These are phyloP conservation scores for Polytrichum commune DNA, from an alignment of 225 moss, liverwort and hornwort species.

Conservation along the genomic window DNA sequence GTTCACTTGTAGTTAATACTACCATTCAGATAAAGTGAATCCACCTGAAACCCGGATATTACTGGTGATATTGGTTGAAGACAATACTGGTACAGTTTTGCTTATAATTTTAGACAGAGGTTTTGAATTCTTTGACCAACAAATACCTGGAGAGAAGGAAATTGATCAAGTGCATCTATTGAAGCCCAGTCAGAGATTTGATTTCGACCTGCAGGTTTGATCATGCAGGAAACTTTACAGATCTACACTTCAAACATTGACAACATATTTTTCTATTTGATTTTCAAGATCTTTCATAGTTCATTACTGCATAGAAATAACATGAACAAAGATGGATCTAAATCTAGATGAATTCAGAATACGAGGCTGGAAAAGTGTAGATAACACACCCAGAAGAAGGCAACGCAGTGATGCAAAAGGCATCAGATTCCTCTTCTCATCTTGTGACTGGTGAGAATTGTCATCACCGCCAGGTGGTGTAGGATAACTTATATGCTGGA, in stretches of 20 bases:
- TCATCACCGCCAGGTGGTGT: slow-evolving; percentile 15
- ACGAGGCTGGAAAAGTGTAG: background rate
- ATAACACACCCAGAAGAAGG: slow-evolving; percentile 70
- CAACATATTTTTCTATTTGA: background rate
- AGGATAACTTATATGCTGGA: slow-evolving; percentile 57
- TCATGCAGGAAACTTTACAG: background rate
- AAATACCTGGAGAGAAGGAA: slow-evolving; percentile 84
- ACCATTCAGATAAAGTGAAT: no score
- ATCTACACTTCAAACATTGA: background rate
- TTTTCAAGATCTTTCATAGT: no score
- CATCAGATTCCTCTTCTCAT: slow-evolving; percentile 10
- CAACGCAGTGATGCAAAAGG: slow-evolving; percentile 60
- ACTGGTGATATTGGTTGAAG: no score
- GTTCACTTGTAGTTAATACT: no score
- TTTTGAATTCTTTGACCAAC: background rate
- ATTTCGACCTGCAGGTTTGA: slow-evolving; percentile 66
- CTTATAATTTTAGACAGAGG: no score
- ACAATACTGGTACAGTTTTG: no score
- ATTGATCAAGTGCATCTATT: slow-evolving; percentile 71
- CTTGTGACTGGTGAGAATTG: slow-evolving; percentile 5
- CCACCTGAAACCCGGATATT: no score
- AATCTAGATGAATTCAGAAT: background rate
- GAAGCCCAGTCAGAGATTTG: slow-evolving; percentile 72
- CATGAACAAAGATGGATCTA: background rate
- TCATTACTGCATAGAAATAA: no score